A percentile compares a stretch with the other conserved stretches of the same genome.
Evolutionary conservation across 2,329 filamentous ascomycete genomes (phyloP).

Genomic region (Botrytis aclada): DNA sequence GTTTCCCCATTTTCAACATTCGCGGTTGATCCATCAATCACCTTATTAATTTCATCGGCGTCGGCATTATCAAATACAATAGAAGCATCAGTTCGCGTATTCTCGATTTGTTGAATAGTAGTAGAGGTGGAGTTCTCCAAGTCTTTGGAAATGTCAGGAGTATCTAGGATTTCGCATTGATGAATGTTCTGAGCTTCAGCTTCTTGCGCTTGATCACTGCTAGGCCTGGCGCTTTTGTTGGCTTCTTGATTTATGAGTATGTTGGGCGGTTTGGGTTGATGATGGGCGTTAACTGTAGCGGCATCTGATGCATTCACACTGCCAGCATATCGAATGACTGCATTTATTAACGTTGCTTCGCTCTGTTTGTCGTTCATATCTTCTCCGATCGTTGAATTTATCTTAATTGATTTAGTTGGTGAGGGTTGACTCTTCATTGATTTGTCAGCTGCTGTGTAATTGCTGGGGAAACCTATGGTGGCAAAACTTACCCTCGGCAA

Average conservation of each 20-base stretch:
- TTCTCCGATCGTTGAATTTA: not conserved
- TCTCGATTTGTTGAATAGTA: not conserved
- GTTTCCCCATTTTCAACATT: not conserved
- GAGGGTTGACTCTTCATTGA: not conserved
- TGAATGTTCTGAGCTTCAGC: not conserved
- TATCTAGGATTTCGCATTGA: not conserved
- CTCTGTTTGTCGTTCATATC: not conserved
- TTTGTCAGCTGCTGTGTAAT: not conserved
- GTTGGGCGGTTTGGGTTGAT: not conserved
- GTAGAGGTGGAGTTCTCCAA: not conserved
- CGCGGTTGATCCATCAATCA: not conserved
- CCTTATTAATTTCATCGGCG: not conserved
- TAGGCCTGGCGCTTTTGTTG: not conserved
- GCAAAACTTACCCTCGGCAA: not conserved
- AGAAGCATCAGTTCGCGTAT: too few relatives aligned
- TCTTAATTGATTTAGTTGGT: not conserved
- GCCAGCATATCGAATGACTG: not conserved
- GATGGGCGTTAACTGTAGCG: not conserved
- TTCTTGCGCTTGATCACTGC: not conserved
- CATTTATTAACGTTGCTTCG: not conserved
- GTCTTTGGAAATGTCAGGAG: not conserved
- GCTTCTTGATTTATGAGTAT: not conserved
- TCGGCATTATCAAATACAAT: too few relatives aligned
- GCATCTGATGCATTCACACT: not conserved
- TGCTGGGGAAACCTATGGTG: not conserved